Conservation (phyloP, 176 grass and related monocot species). For the Oryza glumipatula region DNA sequence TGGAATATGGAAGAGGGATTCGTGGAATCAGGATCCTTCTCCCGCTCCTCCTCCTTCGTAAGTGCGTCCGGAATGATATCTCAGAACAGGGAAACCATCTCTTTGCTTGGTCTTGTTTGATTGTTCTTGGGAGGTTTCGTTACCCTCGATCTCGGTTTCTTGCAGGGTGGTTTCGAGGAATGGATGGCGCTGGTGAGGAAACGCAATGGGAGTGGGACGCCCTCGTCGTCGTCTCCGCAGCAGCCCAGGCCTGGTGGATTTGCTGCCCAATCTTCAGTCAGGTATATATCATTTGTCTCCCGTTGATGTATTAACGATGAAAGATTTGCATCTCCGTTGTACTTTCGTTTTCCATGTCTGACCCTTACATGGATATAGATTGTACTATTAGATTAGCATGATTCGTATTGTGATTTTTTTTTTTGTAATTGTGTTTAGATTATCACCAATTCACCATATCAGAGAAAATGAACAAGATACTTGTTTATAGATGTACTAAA, state of each 20-base stretch:
- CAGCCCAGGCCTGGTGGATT: slow-evolving; percentile 5
- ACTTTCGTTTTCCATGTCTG: not conserved
- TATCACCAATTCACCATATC: not conserved
- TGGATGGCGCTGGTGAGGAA: slow-evolving; percentile 61
- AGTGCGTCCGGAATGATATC: slow-evolving; percentile 9
- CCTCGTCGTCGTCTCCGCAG: slow-evolving; percentile 5
- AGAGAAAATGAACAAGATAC: slow-evolving; percentile 3
- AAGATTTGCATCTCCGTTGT: slow-evolving; percentile 9
- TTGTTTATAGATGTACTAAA: not conserved
- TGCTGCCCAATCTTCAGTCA: slow-evolving; percentile 38
- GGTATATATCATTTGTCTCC: slow-evolving; percentile 31
- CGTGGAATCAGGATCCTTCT: slow-evolving; percentile 42
- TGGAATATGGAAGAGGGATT: slow-evolving; percentile 47
- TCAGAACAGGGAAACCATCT: not conserved
- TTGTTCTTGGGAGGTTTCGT: not conserved
- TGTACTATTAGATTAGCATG: not conserved
- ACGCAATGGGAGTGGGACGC: slow-evolving; percentile 43
- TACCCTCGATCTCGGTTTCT: slow-evolving; percentile 19
- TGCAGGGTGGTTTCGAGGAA: slow-evolving; percentile 62
- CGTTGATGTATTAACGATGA: not conserved
- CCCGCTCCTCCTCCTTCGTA: slow-evolving; percentile 59
- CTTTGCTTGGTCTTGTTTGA: not conserved
- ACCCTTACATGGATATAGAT: not conserved
- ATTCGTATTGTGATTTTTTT: not conserved
- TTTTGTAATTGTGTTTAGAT: not conserved